Conservation (phyloP, 148 eudicot genomes). For the Pouteria glomerata region DNA sequence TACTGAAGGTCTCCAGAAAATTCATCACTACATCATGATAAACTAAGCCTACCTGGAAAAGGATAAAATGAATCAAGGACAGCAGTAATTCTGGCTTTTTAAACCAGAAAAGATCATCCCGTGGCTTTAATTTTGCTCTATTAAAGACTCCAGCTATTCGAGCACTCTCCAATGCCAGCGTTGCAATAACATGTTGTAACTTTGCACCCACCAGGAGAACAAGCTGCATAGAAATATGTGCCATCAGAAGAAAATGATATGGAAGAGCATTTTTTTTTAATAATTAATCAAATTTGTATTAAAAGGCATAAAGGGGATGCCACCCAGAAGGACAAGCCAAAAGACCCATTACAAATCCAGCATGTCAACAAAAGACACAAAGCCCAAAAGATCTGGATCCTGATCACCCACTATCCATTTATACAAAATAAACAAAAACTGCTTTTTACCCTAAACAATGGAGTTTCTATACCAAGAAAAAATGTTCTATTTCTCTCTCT, state of each 20-base stretch:
- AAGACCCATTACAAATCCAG: too few relatives aligned
- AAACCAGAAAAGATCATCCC: conserved; percentile 98
- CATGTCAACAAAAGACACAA: too few relatives aligned
- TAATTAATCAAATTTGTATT: too few relatives aligned
- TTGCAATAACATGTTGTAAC: conserved; percentile 87
- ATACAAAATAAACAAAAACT: too few relatives aligned
- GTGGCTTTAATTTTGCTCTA: conserved; percentile 65
- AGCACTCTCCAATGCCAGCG: conserved; percentile 86
- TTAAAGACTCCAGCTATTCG: conserved; percentile 56
- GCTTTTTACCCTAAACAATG: too few relatives aligned
- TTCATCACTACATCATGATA: background rate
- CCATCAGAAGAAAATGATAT: conserved; percentile 1
- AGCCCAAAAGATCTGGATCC: too few relatives aligned
- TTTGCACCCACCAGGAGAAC: conserved; percentile 85
- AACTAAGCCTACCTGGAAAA: conserved; percentile 74
- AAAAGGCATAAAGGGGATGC: too few relatives aligned
- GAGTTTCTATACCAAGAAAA: too few relatives aligned
- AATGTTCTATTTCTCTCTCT: too few relatives aligned
- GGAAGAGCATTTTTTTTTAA: too few relatives aligned
- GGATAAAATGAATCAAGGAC: conserved; percentile 87
- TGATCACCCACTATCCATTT: too few relatives aligned
- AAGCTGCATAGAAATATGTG: conserved; percentile 39
- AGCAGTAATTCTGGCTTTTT: conserved; percentile 76
- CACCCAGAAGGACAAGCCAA: too few relatives aligned
- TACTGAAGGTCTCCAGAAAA: background rate